phyloP scores from a whole-genome alignment of 73 alveolate species.

The Tetrahymena thermophila region DNA sequence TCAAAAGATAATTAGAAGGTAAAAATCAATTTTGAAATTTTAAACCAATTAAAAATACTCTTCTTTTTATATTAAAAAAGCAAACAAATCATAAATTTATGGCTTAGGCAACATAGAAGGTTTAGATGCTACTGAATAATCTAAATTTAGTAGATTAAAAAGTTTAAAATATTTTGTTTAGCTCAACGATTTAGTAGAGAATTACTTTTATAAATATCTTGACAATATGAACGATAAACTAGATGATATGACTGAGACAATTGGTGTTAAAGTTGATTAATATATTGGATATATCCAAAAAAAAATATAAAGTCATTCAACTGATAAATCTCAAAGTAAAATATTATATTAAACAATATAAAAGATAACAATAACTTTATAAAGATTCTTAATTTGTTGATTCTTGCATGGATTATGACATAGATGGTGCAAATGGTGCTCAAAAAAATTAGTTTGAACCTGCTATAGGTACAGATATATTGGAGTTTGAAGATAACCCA shows the following conservation, averaged over 20 bases:
- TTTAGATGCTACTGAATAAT: neutral
- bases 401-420: neutral
- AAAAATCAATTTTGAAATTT: neutral
- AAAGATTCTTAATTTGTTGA: neutral
- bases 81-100: neutral
- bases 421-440: neutral
- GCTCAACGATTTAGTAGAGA: neutral
- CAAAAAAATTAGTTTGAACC: neutral
- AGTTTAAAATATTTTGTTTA: neutral
- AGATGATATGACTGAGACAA: neutral
- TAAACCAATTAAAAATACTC: neutral
- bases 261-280: neutral
- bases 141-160: neutral
- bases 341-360: too few species aligned
- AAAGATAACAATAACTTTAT: neutral
- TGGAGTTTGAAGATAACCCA: neutral
- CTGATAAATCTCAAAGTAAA: neutral
- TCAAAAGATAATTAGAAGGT: neutral
- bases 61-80: neutral
- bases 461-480: neutral
- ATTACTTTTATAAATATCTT: neutral
- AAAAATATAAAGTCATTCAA: neutral
- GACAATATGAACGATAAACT: neutral
- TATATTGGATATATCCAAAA: neutral
- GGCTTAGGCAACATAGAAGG: neutral